Conservation (phyloP, 805 yeast genomes). For the Maudiozyma pseudohumilis region DNA sequence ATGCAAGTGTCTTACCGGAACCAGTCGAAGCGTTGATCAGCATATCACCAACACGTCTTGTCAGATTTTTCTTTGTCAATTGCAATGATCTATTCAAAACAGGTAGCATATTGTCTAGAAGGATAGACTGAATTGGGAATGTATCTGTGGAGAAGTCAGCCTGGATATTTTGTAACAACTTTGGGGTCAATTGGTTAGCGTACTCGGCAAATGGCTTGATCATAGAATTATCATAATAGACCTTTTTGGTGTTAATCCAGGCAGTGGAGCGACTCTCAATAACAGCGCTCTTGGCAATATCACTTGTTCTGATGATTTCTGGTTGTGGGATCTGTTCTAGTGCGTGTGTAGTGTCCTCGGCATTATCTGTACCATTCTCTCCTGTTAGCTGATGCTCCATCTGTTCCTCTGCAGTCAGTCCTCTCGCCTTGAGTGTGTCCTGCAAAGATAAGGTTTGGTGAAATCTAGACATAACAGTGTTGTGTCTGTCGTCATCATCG, state of each 20-base stretch:
- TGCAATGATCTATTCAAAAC: conserved; percentile 15
- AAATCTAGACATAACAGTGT: conserved; percentile 45
- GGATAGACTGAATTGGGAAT: conserved; percentile 28
- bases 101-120: conserved; percentile 22
- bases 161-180: conserved; percentile 26
- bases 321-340: conserved; percentile 85
- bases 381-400: conserved; percentile 4
- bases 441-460: conserved; percentile 33
- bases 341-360: conserved; percentile 21
- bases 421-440: conserved; percentile 16
- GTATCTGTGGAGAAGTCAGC: conserved; percentile 19
- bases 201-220: conserved; percentile 17
- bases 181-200: conserved; percentile 16
- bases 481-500: conserved; percentile 31
- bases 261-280: conserved; percentile 33
- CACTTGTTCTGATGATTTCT: conserved; percentile 31
- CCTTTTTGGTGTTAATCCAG: conserved; percentile 23
- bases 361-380: conserved; percentile 18
- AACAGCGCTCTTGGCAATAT: neutral
- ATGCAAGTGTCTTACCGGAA: conserved; percentile 90
- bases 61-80: conserved; percentile 31
- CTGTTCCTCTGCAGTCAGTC: conserved; percentile 1
- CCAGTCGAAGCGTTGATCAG: conserved; percentile 93
- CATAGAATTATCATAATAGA: conserved; percentile 23
- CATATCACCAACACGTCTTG: conserved; percentile 60